Evolutionary conservation across 108 stramenopile genomes (phyloP).

Genomic region (Schizochytrium sp.): DNA sequence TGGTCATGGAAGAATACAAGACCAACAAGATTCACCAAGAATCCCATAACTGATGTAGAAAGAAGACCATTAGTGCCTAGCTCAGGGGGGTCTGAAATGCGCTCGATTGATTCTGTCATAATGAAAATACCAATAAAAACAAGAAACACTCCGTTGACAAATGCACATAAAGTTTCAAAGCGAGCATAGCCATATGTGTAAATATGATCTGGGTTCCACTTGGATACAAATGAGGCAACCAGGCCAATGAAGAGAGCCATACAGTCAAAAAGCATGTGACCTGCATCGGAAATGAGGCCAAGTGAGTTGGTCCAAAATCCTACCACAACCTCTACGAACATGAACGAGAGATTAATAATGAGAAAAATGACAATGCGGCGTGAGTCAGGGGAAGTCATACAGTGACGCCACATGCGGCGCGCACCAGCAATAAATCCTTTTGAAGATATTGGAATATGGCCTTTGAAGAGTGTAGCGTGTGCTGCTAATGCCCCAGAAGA

Average conservation of each 20-base stretch:
- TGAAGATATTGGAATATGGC: neutral
- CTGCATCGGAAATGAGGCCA: slow-evolving; percentile 60
- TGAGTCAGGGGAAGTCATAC: slow-evolving; percentile 35
- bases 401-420: slow-evolving; percentile 7
- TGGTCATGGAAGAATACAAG: slow-evolving; percentile 63
- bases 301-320: slow-evolving; percentile 59
- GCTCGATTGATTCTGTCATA: slow-evolving; percentile 43
- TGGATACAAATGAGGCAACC: slow-evolving; percentile 30
- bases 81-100: slow-evolving; percentile 60
- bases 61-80: slow-evolving; percentile 18
- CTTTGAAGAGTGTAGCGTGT: neutral
- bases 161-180: slow-evolving; percentile 32
- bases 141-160: slow-evolving; percentile 60
- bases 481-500: too few relatives aligned
- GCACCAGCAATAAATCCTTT: neutral
- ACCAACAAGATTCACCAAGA: slow-evolving; percentile 61
- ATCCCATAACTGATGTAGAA: neutral
- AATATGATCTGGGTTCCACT: slow-evolving; percentile 42
- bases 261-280: slow-evolving; percentile 61
- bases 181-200: slow-evolving; percentile 54
- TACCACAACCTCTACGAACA: slow-evolving; percentile 55
- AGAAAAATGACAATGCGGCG: slow-evolving; percentile 50
- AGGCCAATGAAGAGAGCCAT: slow-evolving; percentile 60
- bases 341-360: slow-evolving; percentile 39
- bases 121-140: slow-evolving; percentile 50